Conservation (phyloP, 2,329 filamentous ascomycete species). For the Fusarium nematophilum region DNA sequence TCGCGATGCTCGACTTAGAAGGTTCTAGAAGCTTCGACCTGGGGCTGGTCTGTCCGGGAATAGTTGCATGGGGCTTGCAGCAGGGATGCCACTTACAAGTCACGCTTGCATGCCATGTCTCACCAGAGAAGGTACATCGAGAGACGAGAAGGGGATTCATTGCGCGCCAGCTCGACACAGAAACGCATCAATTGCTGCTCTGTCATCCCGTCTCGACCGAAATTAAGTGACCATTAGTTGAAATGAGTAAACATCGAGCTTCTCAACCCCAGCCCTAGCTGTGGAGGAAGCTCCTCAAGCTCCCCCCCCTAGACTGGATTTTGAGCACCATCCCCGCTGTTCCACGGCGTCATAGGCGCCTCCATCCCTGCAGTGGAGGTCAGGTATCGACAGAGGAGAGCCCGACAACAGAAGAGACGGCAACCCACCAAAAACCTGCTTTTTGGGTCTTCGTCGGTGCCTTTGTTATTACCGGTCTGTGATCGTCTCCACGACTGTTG, state of each 20-base stretch:
- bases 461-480: background rate
- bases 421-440: constrained; percentile 1
- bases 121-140: background rate
- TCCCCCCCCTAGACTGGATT: constrained; percentile 16
- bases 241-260: too few species aligned
- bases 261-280: too few species aligned
- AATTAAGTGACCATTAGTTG: too few species aligned
- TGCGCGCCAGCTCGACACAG: too few species aligned
- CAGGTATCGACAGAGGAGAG: constrained; percentile 39
- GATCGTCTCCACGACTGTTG: background rate
- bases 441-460: too few species aligned
- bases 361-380: constrained; percentile 29
- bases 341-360: constrained; percentile 40
- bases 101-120: background rate
- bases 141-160: background rate
- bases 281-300: constrained; percentile 10
- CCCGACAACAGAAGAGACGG: constrained; percentile 20
- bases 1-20: too few species aligned
- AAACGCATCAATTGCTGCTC: too few species aligned
- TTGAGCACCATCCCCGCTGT: constrained; percentile 31
- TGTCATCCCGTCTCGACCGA: too few species aligned
- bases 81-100: constrained; percentile 20
- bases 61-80: constrained; percentile 24
- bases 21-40: constrained; percentile 45
- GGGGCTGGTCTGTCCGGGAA: constrained; percentile 25